Evolutionary conservation across 2,329 filamentous ascomycete species (phyloP).

Genomic region (Ophiostoma sp.): DNA sequence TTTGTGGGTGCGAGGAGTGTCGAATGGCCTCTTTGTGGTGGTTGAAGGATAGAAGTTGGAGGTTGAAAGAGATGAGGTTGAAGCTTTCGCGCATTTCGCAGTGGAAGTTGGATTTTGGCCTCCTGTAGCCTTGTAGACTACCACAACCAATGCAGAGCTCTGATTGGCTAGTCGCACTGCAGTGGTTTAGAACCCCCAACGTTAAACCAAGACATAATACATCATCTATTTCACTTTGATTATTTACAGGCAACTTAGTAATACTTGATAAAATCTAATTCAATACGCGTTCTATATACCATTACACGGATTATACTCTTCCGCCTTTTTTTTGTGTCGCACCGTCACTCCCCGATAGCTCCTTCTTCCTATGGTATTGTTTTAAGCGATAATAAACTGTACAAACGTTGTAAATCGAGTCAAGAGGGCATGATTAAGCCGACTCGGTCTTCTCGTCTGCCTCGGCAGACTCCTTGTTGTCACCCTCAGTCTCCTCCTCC

Average conservation of each 20-base stretch:
- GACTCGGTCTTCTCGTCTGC: not conserved
- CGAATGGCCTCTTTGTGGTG: not conserved
- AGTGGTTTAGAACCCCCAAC: not conserved
- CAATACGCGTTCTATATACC: not conserved
- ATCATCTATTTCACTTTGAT: not conserved
- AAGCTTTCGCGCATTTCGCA: not conserved
- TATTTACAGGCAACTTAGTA: not conserved
- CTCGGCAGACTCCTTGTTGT: not conserved
- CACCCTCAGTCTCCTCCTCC: not conserved
- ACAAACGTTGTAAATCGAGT: not conserved
- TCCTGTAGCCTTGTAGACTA: conserved; percentile 2
- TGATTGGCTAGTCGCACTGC: not conserved
- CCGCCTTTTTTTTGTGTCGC: not conserved
- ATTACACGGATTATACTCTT: not conserved
- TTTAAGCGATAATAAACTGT: not conserved
- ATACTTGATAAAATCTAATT: not conserved
- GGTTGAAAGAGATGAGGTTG: not conserved
- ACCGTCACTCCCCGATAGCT: not conserved
- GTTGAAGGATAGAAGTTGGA: not conserved
- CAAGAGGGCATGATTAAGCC: not conserved
- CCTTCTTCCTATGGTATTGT: not conserved
- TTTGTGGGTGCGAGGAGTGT: not conserved
- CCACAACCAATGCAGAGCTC: not conserved
- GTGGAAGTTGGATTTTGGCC: not conserved
- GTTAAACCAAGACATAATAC: not conserved